phyloP scores from a whole-genome alignment of 2,329 filamentous ascomycete species.

The Paraconiothyrium sp. region DNA sequence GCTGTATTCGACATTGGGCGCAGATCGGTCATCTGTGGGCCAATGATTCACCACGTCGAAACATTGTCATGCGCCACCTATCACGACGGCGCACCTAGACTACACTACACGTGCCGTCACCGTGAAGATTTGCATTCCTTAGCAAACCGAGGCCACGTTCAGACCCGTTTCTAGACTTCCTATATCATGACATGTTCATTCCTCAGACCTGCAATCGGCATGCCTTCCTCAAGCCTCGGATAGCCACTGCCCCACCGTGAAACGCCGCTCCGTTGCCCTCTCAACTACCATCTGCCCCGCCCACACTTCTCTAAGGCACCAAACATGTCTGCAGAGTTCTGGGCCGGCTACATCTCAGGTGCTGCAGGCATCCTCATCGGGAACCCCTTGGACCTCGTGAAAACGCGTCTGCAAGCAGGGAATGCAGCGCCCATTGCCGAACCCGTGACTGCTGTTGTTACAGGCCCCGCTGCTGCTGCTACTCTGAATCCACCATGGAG shows the following conservation, averaged over 20 bases:
- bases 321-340: conserved; percentile 86
- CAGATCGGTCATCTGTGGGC: conserved; percentile 5
- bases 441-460: background rate
- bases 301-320: background rate
- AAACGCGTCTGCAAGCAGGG: conserved; percentile 81
- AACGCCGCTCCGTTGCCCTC: conserved; percentile 23
- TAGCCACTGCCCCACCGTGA: conserved; percentile 14
- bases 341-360: conserved; percentile 90
- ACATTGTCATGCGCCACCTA: conserved; percentile 4
- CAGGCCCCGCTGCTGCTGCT: conserved; percentile 13
- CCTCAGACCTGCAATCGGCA: background rate
- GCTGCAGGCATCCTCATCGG: conserved; percentile 87
- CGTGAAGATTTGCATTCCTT: background rate
- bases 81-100: background rate
- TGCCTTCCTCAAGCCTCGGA: conserved; percentile 17
- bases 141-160: background rate
- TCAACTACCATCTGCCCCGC: conserved; percentile 7
- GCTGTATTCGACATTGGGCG: background rate
- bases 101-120: conserved; percentile 6
- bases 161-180: background rate
- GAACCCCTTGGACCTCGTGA: conserved; percentile 83
- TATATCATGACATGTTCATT: background rate
- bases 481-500: conserved; percentile 20
- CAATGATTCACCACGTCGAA: conserved; percentile 6
- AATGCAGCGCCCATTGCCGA: conserved; percentile 26